Evolutionary conservation across 768 basidiomycete genomes (phyloP).

Genomic region (Mycena alexandri): DNA sequence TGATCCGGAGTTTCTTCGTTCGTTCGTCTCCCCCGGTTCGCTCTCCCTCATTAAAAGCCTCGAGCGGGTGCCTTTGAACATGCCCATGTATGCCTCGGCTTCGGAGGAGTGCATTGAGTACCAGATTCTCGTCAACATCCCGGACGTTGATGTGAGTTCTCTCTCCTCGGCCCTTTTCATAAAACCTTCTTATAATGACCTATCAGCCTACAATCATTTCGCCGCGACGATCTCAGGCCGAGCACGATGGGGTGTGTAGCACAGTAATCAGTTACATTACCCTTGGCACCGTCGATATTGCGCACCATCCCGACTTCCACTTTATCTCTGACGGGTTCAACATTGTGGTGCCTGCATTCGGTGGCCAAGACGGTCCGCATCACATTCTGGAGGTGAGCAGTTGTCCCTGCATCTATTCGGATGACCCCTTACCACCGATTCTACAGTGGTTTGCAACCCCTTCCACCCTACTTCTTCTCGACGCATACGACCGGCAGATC

Average conservation of each 20-base stretch:
- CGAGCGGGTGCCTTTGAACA: not conserved
- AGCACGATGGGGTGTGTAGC: constrained; percentile 5
- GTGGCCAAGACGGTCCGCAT: too few relatives aligned
- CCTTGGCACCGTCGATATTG: too few relatives aligned
- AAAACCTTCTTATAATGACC: not conserved
- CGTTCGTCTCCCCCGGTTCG: not conserved
- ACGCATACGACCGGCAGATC: too few relatives aligned
- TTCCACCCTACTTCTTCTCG: too few relatives aligned
- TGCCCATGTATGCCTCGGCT: not conserved
- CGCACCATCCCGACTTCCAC: too few relatives aligned
- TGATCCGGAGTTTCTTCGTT: constrained; percentile 2
- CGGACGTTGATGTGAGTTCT: constrained; percentile 17
- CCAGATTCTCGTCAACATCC: constrained; percentile 16
- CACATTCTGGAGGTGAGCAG: too few relatives aligned
- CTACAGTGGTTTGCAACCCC: too few relatives aligned
- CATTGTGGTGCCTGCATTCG: too few relatives aligned
- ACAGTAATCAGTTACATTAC: constrained; percentile 10
- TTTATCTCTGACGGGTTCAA: too few relatives aligned
- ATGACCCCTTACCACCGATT: too few relatives aligned
- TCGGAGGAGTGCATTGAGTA: constrained; percentile 4
- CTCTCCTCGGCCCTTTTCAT: not conserved
- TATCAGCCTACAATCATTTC: constrained; percentile 10
- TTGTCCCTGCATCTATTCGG: too few relatives aligned
- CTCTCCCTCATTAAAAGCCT: constrained; percentile 7
- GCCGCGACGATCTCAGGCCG: not conserved